Evolutionary conservation across 768 basidiomycete genomes (phyloP), one percentile per base, ranked within the genome.

Genomic region (Tricholomella constricta): DNA sequence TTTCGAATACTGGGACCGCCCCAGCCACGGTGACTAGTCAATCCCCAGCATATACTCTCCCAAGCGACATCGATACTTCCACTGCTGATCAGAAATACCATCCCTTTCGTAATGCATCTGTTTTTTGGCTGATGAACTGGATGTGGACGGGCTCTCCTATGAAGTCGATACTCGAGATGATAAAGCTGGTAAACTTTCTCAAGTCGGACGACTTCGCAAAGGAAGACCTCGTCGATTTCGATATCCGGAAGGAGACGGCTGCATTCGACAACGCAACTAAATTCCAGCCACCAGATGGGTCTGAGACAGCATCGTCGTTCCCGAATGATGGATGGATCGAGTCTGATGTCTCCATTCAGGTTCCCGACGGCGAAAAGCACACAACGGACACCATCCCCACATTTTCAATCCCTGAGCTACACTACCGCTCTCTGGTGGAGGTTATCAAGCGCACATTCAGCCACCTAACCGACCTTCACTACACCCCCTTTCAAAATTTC

Each of bases 361-460:
- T 58, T 11, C 63, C 64, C 3, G 54, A 45, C 27, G 51, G 52
- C 3, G 57, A 50, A 27, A 58, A 55, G 22, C 26, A 48, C 11
- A 12, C 15, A n/a, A n/a, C 42, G 0, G 60, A 66, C 20, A 54
- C 29, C 3, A 59, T 60, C 12, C 67, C 64, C 3, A 37, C n/a
- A 11, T 63, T 71, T 40, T 23, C 49, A 2, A 59, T 72, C 5
- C 34, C 54, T 1, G 65, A 63, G 0, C 52, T 74, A 14, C 56
- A 57, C 35, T 47, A 61, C 38, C 66, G 67, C 0, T 50, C 51
- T 0, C 50, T 72, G 10, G 31, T 57, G 0, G 48, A 59, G 7
- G 56, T 71, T n/a, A 65, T 71, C 29, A 59, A 56, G 23, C 36
- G 52, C 1, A 56, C 60, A 5, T 55, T 65, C 10, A 12, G 49